A percentile compares a stretch with the other conserved stretches of the same genome.
Evolutionary conservation across 1,284 basidiomycete species (phyloP).

Genomic region (Trametes pubescens): DNA sequence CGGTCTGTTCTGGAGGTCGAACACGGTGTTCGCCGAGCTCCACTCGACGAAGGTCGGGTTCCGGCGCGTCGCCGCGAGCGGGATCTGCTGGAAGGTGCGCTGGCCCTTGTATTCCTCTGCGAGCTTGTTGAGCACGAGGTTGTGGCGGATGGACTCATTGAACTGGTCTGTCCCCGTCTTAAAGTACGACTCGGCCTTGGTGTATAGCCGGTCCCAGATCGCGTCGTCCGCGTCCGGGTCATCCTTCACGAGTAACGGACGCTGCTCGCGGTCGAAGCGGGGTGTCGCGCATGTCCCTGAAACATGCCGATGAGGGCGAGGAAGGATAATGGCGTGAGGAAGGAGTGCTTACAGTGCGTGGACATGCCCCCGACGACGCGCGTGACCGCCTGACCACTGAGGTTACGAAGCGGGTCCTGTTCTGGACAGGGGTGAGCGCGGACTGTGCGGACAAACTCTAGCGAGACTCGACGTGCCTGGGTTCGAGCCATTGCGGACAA

Average conservation of each 20-base stretch:
- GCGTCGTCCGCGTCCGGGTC: conserved; percentile 17
- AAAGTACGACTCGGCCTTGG: conserved; percentile 35
- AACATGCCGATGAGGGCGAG: neutral
- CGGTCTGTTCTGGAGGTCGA: conserved; percentile 27
- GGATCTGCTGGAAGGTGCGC: conserved; percentile 37
- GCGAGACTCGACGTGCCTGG: conserved; percentile 16
- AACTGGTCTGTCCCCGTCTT: conserved; percentile 37
- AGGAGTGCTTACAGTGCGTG: conserved; percentile 33
- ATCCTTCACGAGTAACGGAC: conserved; percentile 23
- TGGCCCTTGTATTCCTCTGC: conserved; percentile 22
- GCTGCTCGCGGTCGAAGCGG: conserved; percentile 29
- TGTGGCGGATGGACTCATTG: conserved; percentile 42
- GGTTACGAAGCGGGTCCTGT: conserved; percentile 35
- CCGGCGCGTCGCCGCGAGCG: conserved; percentile 41
- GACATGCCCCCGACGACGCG: conserved; percentile 46
- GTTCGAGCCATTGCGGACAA: conserved; percentile 16
- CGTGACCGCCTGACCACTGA: conserved; percentile 40
- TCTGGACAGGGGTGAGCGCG: neutral
- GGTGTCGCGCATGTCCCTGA: conserved; percentile 42
- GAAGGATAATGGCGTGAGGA: neutral
- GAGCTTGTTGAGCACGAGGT: conserved; percentile 38
- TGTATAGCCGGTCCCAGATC: conserved; percentile 38
- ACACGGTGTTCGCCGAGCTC: conserved; percentile 39
- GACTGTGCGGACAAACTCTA: neutral
- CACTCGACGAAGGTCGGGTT: conserved; percentile 41